Percentiles rank a stretch among this genome's conserved stretches.
These are phyloP conservation scores for Triticum urartu DNA, from an alignment of 176 grass and related monocot genomes.

Conservation along the genomic window DNA sequence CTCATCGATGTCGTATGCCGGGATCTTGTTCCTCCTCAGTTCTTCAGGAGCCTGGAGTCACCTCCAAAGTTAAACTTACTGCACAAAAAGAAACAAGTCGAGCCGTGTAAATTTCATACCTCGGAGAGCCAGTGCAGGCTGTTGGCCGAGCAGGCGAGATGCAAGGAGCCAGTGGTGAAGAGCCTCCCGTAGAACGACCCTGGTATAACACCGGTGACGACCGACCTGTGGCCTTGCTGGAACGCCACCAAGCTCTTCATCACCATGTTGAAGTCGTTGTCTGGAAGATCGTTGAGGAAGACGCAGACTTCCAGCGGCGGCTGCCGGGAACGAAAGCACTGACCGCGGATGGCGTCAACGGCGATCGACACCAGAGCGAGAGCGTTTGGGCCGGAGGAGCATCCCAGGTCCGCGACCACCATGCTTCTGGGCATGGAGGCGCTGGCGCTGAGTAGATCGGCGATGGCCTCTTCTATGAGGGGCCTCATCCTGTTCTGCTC, in stretches of 20 bases:
- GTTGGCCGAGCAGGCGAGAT: slow-evolving; percentile 19
- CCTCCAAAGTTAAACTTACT: neutral
- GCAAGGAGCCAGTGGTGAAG: slow-evolving; percentile 9
- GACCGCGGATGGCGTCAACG: neutral
- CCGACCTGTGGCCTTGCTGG: neutral
- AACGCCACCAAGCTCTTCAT: neutral
- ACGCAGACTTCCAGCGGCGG: neutral
- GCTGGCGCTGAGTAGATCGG: neutral
- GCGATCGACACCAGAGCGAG: neutral
- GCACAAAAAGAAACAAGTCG: neutral
- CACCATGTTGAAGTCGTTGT: slow-evolving; percentile 35
- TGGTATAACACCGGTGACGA: slow-evolving; percentile 28
- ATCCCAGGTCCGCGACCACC: slow-evolving; percentile 13
- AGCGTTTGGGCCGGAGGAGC: slow-evolving; percentile 26
- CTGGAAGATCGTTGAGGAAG: slow-evolving; percentile 26
- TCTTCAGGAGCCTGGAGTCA: slow-evolving; percentile 26
- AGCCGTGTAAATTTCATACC: neutral
- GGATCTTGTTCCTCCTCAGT: slow-evolving; percentile 10
- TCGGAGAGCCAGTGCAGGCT: slow-evolving; percentile 34
- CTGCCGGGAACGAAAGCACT: neutral
- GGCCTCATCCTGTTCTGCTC: slow-evolving; percentile 11
- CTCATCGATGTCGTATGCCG: neutral
- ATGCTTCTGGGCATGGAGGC: neutral
- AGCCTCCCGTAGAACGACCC: slow-evolving; percentile 32
- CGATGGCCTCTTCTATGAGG: slow-evolving; percentile 16